phyloP scores from a whole-genome alignment of 2,329 filamentous ascomycete genomes.

The Colletotrichum sidae region DNA sequence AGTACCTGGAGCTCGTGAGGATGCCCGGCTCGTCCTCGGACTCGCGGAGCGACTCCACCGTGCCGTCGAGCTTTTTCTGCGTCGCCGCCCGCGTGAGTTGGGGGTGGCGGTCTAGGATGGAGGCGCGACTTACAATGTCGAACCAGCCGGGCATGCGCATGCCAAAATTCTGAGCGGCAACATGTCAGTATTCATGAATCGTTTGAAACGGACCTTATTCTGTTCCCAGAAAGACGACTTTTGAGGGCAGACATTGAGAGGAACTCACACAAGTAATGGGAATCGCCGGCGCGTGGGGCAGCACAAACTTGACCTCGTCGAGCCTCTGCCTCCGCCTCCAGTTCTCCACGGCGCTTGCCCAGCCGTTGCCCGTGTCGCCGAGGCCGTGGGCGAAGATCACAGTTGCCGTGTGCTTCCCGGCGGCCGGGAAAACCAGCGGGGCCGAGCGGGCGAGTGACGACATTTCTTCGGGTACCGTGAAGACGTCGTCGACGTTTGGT shows the following conservation, averaged over 20 bases:
- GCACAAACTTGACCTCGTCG: constrained; percentile 91
- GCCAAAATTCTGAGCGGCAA: constrained; percentile 71
- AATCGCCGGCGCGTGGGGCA: constrained; percentile 89
- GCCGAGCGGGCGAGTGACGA: constrained; percentile 41
- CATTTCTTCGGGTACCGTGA: constrained; percentile 5
- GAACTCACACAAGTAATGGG: constrained; percentile 82
- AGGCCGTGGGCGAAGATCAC: constrained; percentile 95
- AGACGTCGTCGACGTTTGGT: constrained; percentile 2
- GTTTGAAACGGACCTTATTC: not conserved
- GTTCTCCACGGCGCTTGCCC: constrained; percentile 86
- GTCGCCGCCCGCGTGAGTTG: not conserved
- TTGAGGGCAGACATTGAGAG: too few species aligned
- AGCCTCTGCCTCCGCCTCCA: constrained; percentile 85
- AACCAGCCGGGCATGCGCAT: constrained; percentile 91
- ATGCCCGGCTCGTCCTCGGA: constrained; percentile 80
- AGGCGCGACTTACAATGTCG: constrained; percentile 70
- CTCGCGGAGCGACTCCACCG: constrained; percentile 44
- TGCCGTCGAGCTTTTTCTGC: constrained; percentile 46
- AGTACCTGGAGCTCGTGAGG: constrained; percentile 76
- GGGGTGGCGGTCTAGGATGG: constrained; percentile 16
- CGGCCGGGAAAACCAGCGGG: constrained; percentile 80
- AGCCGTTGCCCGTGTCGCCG: constrained; percentile 84
- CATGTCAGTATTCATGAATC: not conserved
- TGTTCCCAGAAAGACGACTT: too few species aligned
- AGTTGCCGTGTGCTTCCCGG: constrained; percentile 88